Conservation (phyloP, 139 green algal species). For the Trebouxia sp. region DNA sequence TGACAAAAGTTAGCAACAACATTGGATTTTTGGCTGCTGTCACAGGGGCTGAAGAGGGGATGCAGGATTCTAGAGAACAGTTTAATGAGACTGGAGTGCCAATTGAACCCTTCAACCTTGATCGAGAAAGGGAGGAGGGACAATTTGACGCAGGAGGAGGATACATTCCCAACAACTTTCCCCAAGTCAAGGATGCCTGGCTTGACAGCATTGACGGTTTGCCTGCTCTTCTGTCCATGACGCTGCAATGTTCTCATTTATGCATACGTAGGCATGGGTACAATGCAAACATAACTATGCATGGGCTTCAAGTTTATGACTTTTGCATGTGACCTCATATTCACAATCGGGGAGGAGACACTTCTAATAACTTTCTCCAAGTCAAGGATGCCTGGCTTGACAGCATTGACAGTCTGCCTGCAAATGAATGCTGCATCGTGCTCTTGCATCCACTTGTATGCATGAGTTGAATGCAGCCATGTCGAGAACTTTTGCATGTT, state of each 20-base stretch:
- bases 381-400: constrained; percentile 20
- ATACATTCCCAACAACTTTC: constrained; percentile 45
- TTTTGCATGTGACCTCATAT: too few relatives aligned
- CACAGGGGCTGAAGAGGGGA: constrained; percentile 24
- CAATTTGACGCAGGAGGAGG: constrained; percentile 57
- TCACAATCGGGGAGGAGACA: constrained; percentile 56
- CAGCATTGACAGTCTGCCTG: not conserved
- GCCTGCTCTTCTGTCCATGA: not conserved
- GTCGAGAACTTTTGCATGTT: too few relatives aligned
- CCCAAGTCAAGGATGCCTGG: constrained; percentile 10
- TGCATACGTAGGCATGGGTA: too few relatives aligned
- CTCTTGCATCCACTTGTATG: too few relatives aligned
- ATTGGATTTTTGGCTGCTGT: not conserved
- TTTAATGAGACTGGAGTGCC: constrained; percentile 41
- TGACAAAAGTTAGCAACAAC: not conserved
- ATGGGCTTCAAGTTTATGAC: too few relatives aligned
- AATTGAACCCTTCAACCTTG: constrained; percentile 63
- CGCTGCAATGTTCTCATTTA: too few relatives aligned
- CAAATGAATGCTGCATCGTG: not conserved
- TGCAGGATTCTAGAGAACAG: not conserved
- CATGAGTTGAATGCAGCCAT: too few relatives aligned
- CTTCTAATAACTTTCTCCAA: constrained; percentile 33
- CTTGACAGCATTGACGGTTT: constrained; percentile 7
- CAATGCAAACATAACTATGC: too few relatives aligned
- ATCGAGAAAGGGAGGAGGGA: constrained; percentile 56